These are phyloP conservation scores for Brassica incana DNA, from an alignment of 345 rosid genomes.

Conservation along the genomic window DNA sequence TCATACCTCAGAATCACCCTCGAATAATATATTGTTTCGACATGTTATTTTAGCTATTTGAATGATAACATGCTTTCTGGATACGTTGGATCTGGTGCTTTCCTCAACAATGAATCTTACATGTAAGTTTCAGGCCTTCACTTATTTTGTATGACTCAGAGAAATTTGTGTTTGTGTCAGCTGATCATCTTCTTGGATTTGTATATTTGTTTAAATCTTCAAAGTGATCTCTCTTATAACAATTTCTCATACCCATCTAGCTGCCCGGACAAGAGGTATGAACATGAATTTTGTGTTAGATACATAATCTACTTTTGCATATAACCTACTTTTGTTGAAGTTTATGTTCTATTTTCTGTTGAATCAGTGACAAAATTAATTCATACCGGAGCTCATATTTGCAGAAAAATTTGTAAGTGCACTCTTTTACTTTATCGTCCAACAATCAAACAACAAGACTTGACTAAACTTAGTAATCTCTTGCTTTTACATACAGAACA, in stretches of 20 bases:
- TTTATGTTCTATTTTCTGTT: background rate
- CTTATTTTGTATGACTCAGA: background rate
- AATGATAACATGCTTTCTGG: slow-evolving; percentile 28
- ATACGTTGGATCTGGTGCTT: slow-evolving; percentile 4
- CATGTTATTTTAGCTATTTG: slow-evolving; percentile 26
- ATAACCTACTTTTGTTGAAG: background rate
- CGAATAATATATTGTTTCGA: background rate
- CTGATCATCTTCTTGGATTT: background rate
- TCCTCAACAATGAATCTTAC: background rate
- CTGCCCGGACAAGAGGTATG: slow-evolving; percentile 12
- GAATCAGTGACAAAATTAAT: slow-evolving; percentile 11
- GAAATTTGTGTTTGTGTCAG: background rate
- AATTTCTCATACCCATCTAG: slow-evolving; percentile 23
- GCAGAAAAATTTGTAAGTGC: slow-evolving; percentile 19
- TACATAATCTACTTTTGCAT: background rate
- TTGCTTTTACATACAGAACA: background rate
- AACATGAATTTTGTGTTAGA: background rate
- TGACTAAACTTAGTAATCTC: background rate
- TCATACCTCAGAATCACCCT: background rate
- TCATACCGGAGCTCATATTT: slow-evolving; percentile 23
- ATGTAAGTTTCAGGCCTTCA: slow-evolving; percentile 14
- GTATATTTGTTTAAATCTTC: background rate
- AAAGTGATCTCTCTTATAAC: slow-evolving; percentile 33
- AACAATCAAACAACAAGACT: background rate
- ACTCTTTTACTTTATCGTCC: background rate